These are phyloP conservation scores for Alnus glutinosa DNA, from an alignment of 306 rosid species.

Conservation along the genomic window DNA sequence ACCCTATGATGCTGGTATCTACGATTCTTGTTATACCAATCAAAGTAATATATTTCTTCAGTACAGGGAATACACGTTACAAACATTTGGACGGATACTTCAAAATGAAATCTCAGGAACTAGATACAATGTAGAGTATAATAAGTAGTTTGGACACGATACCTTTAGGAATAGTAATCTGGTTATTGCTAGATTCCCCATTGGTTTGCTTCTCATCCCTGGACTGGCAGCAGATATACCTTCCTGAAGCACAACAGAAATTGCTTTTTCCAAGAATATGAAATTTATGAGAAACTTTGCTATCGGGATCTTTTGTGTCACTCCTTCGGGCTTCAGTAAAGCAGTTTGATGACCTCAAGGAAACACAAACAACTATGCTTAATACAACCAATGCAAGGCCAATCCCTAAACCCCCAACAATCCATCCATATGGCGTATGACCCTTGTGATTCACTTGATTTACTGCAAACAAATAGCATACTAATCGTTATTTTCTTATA, in stretches of 20 bases:
- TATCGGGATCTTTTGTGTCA: slow-evolving; percentile 60
- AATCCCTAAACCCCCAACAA: slow-evolving; percentile 76
- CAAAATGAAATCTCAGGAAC: slow-evolving; percentile 16
- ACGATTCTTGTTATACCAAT: not conserved
- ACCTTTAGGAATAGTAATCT: slow-evolving; percentile 70
- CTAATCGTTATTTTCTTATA: slow-evolving; percentile 2
- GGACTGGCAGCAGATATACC: slow-evolving; percentile 68
- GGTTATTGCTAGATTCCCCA: slow-evolving; percentile 59
- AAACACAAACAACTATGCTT: slow-evolving; percentile 50
- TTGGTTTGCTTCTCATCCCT: slow-evolving; percentile 67
- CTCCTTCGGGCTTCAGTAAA: slow-evolving; percentile 41
- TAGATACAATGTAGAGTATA: slow-evolving; percentile 7
- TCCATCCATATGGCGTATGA: slow-evolving; percentile 81
- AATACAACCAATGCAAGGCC: slow-evolving; percentile 60
- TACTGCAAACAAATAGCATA: slow-evolving; percentile 39
- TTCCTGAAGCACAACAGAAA: slow-evolving; percentile 88
- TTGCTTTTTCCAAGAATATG: slow-evolving; percentile 87
- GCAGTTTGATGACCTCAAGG: slow-evolving; percentile 65
- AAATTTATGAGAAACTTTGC: slow-evolving; percentile 64
- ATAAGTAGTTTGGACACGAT: slow-evolving; percentile 35
- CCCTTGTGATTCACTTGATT: slow-evolving; percentile 54
- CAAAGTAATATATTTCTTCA: slow-evolving; percentile 1
- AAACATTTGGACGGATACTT: slow-evolving; percentile 12
- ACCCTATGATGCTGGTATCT: not conserved
- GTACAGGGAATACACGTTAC: not conserved